Conservation (phyloP, 371 early-diverging fungal species). For the Rhizopus stolonifer region DNA sequence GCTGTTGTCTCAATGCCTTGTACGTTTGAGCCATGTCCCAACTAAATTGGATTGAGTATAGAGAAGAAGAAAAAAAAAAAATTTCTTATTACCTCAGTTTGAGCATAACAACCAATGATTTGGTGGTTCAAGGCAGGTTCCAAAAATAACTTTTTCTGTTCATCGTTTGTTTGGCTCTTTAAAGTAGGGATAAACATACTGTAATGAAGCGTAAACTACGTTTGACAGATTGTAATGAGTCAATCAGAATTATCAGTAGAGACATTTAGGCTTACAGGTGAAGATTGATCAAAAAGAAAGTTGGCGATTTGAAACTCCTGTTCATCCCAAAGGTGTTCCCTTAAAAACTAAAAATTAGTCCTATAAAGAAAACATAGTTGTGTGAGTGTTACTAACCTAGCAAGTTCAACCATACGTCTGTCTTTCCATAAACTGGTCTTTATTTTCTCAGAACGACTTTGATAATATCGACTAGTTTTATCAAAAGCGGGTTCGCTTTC, state of each 20-base stretch:
- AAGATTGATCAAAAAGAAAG: constrained; percentile 43
- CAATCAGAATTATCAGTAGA: not conserved
- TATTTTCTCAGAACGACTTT: constrained; percentile 52
- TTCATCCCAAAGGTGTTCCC: constrained; percentile 47
- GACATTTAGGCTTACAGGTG: constrained; percentile 34
- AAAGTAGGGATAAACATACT: constrained; percentile 82
- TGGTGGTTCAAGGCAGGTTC: constrained; percentile 69
- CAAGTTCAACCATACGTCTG: constrained; percentile 49
- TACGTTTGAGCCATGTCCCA: constrained; percentile 81
- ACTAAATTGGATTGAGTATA: constrained; percentile 11
- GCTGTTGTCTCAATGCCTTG: constrained; percentile 88
- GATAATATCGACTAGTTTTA: constrained; percentile 54
- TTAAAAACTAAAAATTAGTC: constrained; percentile 1
- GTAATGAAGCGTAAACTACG: constrained; percentile 50
- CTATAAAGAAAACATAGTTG: no score
- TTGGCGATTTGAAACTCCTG: constrained; percentile 34
- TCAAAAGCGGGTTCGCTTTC: constrained; percentile 62
- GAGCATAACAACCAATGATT: constrained; percentile 86
- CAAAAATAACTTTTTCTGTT: constrained; percentile 77
- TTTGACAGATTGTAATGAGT: no score
- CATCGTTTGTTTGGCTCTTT: constrained; percentile 71
- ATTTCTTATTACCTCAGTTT: constrained; percentile 60
- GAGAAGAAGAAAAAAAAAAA: no score
- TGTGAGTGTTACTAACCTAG: no score
- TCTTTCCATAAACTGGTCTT: constrained; percentile 47